Percentiles rank a stretch among this genome's conserved stretches.
Conservation (phyloP, 306 rosid genomes). For the Quercus robur region DNA sequence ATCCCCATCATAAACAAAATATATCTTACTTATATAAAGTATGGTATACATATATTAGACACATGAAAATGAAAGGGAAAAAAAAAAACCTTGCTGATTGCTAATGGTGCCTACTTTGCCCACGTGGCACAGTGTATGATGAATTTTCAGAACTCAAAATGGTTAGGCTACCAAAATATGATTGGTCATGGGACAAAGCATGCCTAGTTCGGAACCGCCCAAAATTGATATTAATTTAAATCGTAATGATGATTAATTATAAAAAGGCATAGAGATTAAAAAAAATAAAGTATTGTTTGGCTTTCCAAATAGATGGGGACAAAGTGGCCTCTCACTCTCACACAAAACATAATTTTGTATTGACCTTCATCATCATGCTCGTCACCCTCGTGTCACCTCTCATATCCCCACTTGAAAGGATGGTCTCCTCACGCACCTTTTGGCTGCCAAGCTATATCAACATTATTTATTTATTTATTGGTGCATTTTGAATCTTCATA, state of each 20-base stretch:
- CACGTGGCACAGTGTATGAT: neutral
- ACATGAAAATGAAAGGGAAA: neutral
- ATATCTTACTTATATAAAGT: neutral
- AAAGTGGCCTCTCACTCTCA: constrained; percentile 23
- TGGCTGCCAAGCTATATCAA: neutral
- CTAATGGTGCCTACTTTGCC: constrained; percentile 19
- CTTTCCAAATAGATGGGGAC: constrained; percentile 43
- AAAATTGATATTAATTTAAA: constrained; percentile 11
- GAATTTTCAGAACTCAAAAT: constrained; percentile 6
- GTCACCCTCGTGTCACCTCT: constrained; percentile 33
- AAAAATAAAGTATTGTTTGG: neutral
- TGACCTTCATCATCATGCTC: constrained; percentile 32
- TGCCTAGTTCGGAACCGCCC: constrained; percentile 54
- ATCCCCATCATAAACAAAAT: too few relatives aligned
- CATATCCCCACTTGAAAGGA: constrained; percentile 18
- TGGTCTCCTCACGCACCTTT: constrained; percentile 23
- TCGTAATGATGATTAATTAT: constrained; percentile 5
- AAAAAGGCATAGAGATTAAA: constrained; percentile 2
- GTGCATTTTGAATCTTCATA: too few relatives aligned
- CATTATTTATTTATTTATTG: too few relatives aligned
- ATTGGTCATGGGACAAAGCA: constrained; percentile 13
- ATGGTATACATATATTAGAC: neutral
- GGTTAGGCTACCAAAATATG: constrained; percentile 39
- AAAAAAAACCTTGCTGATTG: neutral
- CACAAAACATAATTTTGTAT: constrained; percentile 29